Conservation (phyloP, 148 eudicot genomes). For the Spergularia marina region DNA sequence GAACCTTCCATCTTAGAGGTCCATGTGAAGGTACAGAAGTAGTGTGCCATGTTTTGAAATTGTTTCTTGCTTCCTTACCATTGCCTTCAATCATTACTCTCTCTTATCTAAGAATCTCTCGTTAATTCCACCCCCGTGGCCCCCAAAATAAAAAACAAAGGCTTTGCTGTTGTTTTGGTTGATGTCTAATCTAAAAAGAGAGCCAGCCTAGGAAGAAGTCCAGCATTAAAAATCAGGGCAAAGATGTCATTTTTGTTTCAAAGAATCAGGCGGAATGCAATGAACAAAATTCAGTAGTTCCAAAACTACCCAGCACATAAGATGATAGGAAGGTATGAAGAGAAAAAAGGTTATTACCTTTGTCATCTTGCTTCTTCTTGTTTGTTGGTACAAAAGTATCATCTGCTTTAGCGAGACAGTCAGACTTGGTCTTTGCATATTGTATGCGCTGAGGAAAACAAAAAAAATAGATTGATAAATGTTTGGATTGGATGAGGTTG, state of each 20-base stretch:
- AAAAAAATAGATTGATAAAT: background rate
- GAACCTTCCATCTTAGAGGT: too few species aligned
- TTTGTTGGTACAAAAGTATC: conserved; percentile 58
- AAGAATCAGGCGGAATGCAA: background rate
- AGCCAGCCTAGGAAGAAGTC: too few species aligned
- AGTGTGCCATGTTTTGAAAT: too few species aligned
- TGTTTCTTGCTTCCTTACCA: background rate
- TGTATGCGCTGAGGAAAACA: conserved; percentile 65
- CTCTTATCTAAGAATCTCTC: background rate
- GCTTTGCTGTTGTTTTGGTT: background rate
- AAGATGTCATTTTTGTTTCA: background rate
- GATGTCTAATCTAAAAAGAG: background rate
- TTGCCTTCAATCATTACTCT: background rate
- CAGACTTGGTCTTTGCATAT: conserved; percentile 92
- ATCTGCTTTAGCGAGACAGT: conserved; percentile 86
- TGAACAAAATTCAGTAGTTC: background rate
- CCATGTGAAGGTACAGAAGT: too few species aligned
- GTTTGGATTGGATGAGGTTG: too few species aligned
- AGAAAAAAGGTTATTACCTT: conserved; percentile 39
- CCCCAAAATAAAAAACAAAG: background rate
- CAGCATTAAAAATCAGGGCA: too few species aligned
- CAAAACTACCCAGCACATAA: too few species aligned
- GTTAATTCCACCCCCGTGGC: background rate
- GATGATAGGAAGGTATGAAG: background rate
- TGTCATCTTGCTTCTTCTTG: conserved; percentile 88